A percentile compares a stretch with the other conserved stretches of the same genome.
Conservation (phyloP, 768 basidiomycete species). For the Gyrodon lividus region DNA sequence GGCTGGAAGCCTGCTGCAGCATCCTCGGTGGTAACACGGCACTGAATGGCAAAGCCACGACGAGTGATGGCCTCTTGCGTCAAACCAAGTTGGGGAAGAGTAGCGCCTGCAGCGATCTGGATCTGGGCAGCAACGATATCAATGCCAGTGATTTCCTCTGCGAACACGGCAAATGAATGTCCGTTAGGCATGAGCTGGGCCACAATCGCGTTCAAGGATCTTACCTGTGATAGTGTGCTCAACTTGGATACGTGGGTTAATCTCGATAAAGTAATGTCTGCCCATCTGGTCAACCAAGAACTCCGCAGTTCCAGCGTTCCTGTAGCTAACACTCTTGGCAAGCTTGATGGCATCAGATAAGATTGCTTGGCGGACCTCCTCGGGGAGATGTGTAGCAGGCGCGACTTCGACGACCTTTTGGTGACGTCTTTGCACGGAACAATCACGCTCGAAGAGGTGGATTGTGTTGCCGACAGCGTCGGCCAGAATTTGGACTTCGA, state of each 20-base stretch:
- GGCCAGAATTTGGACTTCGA: conserved; percentile 94
- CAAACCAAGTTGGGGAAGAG: conserved; percentile 90
- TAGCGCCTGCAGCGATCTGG: conserved; percentile 98
- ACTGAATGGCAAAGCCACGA: conserved; percentile 97
- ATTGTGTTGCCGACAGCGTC: conserved; percentile 92
- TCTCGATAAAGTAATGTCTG: conserved; percentile 98
- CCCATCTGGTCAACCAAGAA: conserved; percentile 97
- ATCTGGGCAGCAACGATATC: conserved; percentile 99
- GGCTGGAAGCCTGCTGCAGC: conserved; percentile 92
- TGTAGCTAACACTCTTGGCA: conserved; percentile 89
- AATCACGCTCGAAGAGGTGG: conserved; percentile 98
- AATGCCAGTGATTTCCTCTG: conserved; percentile 99
- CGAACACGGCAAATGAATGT: neutral
- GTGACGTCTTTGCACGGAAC: conserved; percentile 96
- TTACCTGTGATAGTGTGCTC: conserved; percentile 98
- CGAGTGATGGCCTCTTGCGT: conserved; percentile 95
- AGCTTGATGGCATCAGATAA: conserved; percentile 90
- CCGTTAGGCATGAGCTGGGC: neutral
- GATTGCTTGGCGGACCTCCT: conserved; percentile 88
- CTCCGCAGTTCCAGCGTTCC: conserved; percentile 97
- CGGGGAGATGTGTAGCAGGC: conserved; percentile 90
- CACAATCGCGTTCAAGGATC: conserved; percentile 12
- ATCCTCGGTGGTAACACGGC: conserved; percentile 98
- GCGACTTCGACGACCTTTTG: conserved; percentile 99
- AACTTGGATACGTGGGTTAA: conserved; percentile 99